phyloP scores from a whole-genome alignment of 208 protist genomes.

The Angomonas desouzai region DNA sequence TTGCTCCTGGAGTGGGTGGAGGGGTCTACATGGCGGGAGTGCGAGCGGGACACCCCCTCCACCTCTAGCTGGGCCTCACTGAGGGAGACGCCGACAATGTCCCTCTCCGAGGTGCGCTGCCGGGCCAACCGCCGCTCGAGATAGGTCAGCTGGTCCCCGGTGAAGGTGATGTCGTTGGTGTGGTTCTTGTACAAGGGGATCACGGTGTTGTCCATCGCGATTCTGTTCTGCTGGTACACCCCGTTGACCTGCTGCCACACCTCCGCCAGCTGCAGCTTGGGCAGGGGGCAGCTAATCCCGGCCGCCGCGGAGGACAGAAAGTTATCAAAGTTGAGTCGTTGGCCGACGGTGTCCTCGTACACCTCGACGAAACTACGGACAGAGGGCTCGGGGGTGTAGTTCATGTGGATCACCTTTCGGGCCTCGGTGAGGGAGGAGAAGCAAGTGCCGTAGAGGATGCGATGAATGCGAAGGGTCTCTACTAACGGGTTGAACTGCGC shows the following conservation, averaged over 20 bases:
- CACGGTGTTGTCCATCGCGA: constrained; percentile 17
- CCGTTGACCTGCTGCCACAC: constrained; percentile 26
- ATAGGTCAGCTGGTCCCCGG: constrained; percentile 3
- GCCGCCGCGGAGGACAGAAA: constrained; percentile 12
- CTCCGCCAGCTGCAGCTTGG: constrained; percentile 13
- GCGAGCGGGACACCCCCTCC: neutral
- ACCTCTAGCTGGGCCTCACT: constrained; percentile 14
- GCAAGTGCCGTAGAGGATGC: constrained; percentile 10
- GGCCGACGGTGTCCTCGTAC: constrained; percentile 12
- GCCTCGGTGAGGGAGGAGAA: constrained; percentile 17
- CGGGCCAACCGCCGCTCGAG: constrained; percentile 14
- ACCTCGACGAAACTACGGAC: constrained; percentile 23
- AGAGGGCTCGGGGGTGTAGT: constrained; percentile 14
- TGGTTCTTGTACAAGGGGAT: constrained; percentile 32
- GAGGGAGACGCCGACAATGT: constrained; percentile 34
- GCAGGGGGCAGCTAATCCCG: constrained; percentile 35
- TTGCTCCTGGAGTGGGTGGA: neutral
- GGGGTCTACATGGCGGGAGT: neutral
- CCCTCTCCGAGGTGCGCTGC: constrained; percentile 14
- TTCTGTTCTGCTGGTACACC: constrained; percentile 15
- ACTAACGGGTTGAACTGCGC: neutral
- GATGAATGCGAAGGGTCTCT: constrained; percentile 10
- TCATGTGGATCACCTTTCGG: constrained; percentile 22
- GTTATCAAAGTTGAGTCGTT: constrained; percentile 24
- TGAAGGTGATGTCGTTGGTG: constrained; percentile 19